phyloP scores from a whole-genome alignment of 371 early-diverging fungal species.

The Fennellomyces sp. region DNA sequence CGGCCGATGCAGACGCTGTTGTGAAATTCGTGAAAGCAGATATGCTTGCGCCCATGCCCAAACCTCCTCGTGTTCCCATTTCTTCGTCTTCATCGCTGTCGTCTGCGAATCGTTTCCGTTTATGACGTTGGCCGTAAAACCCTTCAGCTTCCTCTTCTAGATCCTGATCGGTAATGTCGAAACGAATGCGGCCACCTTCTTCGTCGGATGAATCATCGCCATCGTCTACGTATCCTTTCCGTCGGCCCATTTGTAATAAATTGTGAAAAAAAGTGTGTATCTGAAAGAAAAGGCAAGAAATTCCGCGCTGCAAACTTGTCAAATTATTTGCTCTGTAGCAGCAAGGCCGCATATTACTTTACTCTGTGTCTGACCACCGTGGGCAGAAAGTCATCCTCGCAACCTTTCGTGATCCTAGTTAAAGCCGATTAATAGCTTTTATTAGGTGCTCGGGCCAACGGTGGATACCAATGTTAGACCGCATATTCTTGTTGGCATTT shows the following conservation, averaged over 20 bases:
- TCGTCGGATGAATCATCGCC: constrained; percentile 52
- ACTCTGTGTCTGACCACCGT: too few species aligned
- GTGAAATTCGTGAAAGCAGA: constrained; percentile 7
- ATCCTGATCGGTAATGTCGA: constrained; percentile 46
- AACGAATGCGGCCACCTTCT: constrained; percentile 37
- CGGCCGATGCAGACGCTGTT: constrained; percentile 8
- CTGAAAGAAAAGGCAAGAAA: too few species aligned
- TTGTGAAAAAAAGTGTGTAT: too few species aligned
- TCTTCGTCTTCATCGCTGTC: constrained; percentile 35
- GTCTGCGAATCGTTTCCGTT: constrained; percentile 25
- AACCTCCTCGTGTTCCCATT: constrained; percentile 5
- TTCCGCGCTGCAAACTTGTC: too few species aligned
- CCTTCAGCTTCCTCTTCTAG: constrained; percentile 44
- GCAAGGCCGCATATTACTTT: too few species aligned
- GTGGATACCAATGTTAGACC: too few species aligned
- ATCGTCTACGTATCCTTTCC: constrained; percentile 48
- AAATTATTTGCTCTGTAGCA: too few species aligned
- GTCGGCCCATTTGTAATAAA: constrained; percentile 35
- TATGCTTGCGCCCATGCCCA: constrained; percentile 16
- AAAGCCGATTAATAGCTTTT: too few species aligned
- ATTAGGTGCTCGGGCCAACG: too few species aligned
- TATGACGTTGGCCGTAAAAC: constrained; percentile 31
- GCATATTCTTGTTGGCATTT: too few species aligned
- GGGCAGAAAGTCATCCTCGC: too few species aligned
- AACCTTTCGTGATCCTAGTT: too few species aligned